Conservation (phyloP, 2,329 filamentous ascomycete genomes). For the Pseudogymnoascus sp. region DNA sequence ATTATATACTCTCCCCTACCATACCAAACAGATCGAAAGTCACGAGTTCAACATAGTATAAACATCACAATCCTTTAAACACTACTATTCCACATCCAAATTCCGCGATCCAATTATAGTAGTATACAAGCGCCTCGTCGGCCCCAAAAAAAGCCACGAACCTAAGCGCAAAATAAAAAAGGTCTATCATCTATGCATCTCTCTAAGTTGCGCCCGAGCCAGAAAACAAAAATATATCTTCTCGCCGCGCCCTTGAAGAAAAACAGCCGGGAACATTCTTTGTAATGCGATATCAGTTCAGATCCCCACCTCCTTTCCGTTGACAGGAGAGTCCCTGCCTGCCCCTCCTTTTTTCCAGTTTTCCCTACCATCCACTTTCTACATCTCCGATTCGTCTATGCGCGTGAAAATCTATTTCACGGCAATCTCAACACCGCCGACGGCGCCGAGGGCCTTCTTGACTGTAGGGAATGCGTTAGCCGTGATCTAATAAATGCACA, state of each 20-base stretch:
- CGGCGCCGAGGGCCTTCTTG: constrained; percentile 64
- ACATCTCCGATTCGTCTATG: background rate
- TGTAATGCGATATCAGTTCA: background rate
- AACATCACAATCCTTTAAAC: background rate
- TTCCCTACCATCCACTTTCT: background rate
- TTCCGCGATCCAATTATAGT: constrained; percentile 10
- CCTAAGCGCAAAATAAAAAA: background rate
- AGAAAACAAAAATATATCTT: background rate
- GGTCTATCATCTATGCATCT: constrained; percentile 9
- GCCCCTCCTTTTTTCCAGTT: background rate
- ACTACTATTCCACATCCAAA: constrained; percentile 7
- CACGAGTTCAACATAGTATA: background rate
- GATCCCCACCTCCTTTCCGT: background rate
- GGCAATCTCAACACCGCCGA: constrained; percentile 68
- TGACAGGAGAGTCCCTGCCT: background rate
- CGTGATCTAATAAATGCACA: background rate
- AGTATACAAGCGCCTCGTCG: constrained; percentile 6
- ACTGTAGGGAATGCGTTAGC: constrained; percentile 31
- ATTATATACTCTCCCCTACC: background rate
- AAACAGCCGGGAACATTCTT: constrained; percentile 6
- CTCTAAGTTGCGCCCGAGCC: constrained; percentile 1
- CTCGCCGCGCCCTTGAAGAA: constrained; percentile 1
- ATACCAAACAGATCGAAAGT: background rate
- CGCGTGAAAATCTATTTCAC: constrained; percentile 28
- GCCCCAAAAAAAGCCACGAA: background rate